These are phyloP conservation scores for Linaria vulgaris DNA, from an alignment of 257 asterid species.

Conservation along the genomic window DNA sequence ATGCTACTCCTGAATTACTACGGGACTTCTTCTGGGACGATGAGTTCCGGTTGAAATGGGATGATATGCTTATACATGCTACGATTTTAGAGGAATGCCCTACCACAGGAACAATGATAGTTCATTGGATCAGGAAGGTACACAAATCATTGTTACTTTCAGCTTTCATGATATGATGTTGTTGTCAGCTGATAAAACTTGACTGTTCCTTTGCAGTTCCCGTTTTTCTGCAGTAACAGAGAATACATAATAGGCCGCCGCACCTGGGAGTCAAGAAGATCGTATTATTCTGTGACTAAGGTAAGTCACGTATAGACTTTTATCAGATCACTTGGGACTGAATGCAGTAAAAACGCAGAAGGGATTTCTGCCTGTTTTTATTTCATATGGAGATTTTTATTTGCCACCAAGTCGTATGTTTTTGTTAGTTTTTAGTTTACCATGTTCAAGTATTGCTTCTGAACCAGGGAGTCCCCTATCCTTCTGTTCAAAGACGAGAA, in stretches of 20 bases:
- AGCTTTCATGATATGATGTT: background rate
- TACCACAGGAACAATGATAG: conserved; percentile 72
- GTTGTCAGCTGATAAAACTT: conserved; percentile 3
- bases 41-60: conserved; percentile 86
- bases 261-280: conserved; percentile 86
- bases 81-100: conserved; percentile 75
- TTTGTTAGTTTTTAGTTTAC: conserved; percentile 15
- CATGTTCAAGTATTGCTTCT: conserved; percentile 21
- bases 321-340: no score
- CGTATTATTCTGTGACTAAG: conserved; percentile 87
- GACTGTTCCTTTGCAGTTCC: conserved; percentile 62
- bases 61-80: conserved; percentile 78
- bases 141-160: background rate
- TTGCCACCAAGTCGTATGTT: no score
- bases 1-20: conserved; percentile 82
- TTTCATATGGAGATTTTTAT: no score
- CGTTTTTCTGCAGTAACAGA: conserved; percentile 92
- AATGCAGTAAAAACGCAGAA: no score
- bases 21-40: conserved; percentile 98
- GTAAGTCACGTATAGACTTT: no score
- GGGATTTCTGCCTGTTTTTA: no score
- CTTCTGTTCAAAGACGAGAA: conserved; percentile 63
- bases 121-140: conserved; percentile 93
- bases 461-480: conserved; percentile 71
- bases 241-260: conserved; percentile 91